Evolutionary conservation across 2,329 filamentous ascomycete species (phyloP).

Genomic region (Calonectria multiphialidica): DNA sequence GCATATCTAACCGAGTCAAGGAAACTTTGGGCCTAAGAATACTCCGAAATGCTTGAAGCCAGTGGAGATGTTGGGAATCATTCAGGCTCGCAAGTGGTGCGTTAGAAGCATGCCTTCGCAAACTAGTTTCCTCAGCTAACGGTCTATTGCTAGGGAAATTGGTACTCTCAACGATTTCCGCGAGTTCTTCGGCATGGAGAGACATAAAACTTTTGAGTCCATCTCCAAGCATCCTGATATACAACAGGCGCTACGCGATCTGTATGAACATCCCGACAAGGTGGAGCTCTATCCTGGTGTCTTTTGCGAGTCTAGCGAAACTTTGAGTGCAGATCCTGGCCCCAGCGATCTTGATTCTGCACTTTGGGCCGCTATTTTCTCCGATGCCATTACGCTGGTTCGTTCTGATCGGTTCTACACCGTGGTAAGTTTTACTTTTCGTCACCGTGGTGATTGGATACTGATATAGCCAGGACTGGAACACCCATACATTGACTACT

Average conservation of each 20-base stretch:
- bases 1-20: background rate
- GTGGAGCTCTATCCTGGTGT: conserved; percentile 75
- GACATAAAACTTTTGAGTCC: conserved; percentile 65
- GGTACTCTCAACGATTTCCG: conserved; percentile 73
- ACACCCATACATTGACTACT: conserved; percentile 50
- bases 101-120: background rate
- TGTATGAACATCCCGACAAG: conserved; percentile 72
- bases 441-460: background rate
- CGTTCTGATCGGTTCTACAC: conserved; percentile 77
- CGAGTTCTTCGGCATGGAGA: conserved; percentile 69
- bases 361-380: conserved; percentile 76
- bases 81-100: conserved; percentile 63
- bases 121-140: background rate
- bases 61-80: conserved; percentile 71
- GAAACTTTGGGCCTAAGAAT: conserved; percentile 63
- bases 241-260: conserved; percentile 40
- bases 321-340: conserved; percentile 73
- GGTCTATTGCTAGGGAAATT: conserved; percentile 55
- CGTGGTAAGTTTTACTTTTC: conserved; percentile 31
- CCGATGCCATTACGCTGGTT: conserved; percentile 78
- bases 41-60: conserved; percentile 67
- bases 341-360: conserved; percentile 69
- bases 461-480: conserved; percentile 46
- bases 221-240: conserved; percentile 18
- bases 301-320: conserved; percentile 73